These are phyloP conservation scores for Termitomyces sp. DNA, from an alignment of 768 basidiomycete genomes.

Conservation along the genomic window DNA sequence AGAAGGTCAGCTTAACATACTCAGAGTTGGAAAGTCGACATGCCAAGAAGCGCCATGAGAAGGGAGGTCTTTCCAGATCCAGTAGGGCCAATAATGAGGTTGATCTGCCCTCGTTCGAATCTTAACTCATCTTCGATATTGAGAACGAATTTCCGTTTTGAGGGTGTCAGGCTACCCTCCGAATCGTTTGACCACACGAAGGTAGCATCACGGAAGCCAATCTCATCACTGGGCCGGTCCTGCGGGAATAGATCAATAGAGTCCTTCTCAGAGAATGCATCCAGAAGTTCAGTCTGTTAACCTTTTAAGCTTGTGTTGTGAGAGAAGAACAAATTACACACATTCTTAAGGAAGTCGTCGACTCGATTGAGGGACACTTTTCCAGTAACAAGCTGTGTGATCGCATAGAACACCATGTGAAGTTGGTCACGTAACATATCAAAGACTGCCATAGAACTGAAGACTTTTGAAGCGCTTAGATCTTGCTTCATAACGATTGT, in stretches of 20 bases:
- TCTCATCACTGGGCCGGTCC: constrained; percentile 24
- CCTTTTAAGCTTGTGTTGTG: background rate
- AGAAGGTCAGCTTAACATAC: background rate
- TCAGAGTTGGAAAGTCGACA: background rate
- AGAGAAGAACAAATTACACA: constrained; percentile 15
- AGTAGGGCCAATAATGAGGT: constrained; percentile 61
- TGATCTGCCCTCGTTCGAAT: constrained; percentile 53
- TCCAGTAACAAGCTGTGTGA: constrained; percentile 31
- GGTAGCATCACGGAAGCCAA: constrained; percentile 53
- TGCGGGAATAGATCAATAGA: constrained; percentile 13
- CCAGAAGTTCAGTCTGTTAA: constrained; percentile 46
- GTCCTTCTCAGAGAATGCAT: constrained; percentile 32
- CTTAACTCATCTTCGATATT: constrained; percentile 50
- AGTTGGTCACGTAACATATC: constrained; percentile 57
- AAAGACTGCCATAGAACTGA: constrained; percentile 60
- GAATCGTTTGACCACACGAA: constrained; percentile 54
- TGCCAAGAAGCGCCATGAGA: constrained; percentile 59
- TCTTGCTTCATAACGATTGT: constrained; percentile 40
- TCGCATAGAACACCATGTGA: constrained; percentile 31
- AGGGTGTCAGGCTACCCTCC: constrained; percentile 36
- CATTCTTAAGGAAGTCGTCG: constrained; percentile 38
- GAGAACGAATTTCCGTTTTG: constrained; percentile 47
- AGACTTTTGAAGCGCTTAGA: constrained; percentile 44
- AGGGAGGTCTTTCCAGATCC: constrained; percentile 64
- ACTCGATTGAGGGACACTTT: constrained; percentile 67